Evolutionary conservation across 495 filamentous ascomycete species (phyloP).

Genomic region (Hyaloscypha finlandica): DNA sequence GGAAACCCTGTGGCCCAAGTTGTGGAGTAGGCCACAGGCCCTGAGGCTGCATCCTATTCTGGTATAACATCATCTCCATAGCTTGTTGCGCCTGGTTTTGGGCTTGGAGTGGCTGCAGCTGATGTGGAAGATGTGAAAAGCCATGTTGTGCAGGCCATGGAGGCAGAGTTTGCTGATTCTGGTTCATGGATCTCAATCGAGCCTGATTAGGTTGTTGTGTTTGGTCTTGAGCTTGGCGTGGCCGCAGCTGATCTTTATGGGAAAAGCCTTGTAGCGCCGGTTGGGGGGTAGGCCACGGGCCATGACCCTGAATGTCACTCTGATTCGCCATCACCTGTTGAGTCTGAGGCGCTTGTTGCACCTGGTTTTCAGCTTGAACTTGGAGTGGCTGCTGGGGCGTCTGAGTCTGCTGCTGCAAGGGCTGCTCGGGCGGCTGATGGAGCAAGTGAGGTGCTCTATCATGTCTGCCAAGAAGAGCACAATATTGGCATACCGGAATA

Average conservation of each 20-base stretch:
- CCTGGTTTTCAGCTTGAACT: constrained; percentile 38
- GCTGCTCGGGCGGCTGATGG: no score
- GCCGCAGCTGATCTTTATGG: constrained; percentile 51
- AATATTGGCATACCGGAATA: neutral
- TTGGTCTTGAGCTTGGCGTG: no score
- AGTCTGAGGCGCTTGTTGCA: constrained; percentile 22
- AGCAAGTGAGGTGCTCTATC: neutral
- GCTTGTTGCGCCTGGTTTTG: no score
- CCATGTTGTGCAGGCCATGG: neutral
- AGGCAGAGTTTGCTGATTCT: no score
- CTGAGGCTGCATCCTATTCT: constrained; percentile 6
- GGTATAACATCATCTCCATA: no score
- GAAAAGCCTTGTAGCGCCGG: constrained; percentile 44
- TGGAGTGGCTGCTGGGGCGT: constrained; percentile 13
- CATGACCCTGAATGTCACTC: constrained; percentile 42
- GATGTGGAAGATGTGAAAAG: constrained; percentile 51
- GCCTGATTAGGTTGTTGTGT: no score
- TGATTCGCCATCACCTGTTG: constrained; percentile 50
- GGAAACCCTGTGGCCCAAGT: constrained; percentile 33
- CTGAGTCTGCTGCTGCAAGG: no score
- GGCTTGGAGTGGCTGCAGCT: constrained; percentile 38
- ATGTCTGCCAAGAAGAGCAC: neutral
- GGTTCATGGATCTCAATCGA: no score
- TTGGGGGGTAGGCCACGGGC: constrained; percentile 35
- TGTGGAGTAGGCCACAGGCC: constrained; percentile 13